Evolutionary conservation across 2,329 filamentous ascomycete genomes (phyloP), one percentile per base, ranked within the genome.

Genomic region (Fusarium citri): DNA sequence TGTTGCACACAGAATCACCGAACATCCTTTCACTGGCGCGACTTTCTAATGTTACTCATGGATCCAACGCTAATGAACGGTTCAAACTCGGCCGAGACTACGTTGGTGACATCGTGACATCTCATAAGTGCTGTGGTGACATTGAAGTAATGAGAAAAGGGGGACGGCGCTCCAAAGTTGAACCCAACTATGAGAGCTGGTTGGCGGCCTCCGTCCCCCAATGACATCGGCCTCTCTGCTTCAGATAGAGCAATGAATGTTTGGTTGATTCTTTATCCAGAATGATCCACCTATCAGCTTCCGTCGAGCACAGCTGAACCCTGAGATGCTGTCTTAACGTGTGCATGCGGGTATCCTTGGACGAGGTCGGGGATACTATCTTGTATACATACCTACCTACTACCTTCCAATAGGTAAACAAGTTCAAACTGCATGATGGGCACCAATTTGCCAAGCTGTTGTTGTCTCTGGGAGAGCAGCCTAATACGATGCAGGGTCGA

Each of bases 301-400:
- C 23, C 23, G 51, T 66, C 55, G 55, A 58, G n/a, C 40, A 6
- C 23, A 65, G 31, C 41, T 59, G 30, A 48, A 59, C 49, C 49
- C 64, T 40, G 54, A 50, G 42, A 56, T 65, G 46, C 56, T 43
- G 69, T 61, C 69, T 64, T 54, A 60, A 37, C 62, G 45, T 68
- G 55, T 45, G 55, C 31, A 62, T 72, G 69, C 63, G 47, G 47
- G 63, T 57, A 62, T 67, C 66, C 69, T 55, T 28, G 55, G 47
- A 66, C 43, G 49, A 26, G 48, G 31, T 18, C 47, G 45, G 55
- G 26, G 45, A 34, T 30, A 48, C 28, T 25, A 40, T n/a, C n/a
- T 28, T 42, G 22, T 28, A 25, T 51, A 42, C 49, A 34, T 41
- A 53, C 9, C 20, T 62, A 45, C 22, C 20, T 65, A 50, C 49